phyloP scores from a whole-genome alignment of 1,139 yeast species.

The Yamadazyma dushanensis region DNA sequence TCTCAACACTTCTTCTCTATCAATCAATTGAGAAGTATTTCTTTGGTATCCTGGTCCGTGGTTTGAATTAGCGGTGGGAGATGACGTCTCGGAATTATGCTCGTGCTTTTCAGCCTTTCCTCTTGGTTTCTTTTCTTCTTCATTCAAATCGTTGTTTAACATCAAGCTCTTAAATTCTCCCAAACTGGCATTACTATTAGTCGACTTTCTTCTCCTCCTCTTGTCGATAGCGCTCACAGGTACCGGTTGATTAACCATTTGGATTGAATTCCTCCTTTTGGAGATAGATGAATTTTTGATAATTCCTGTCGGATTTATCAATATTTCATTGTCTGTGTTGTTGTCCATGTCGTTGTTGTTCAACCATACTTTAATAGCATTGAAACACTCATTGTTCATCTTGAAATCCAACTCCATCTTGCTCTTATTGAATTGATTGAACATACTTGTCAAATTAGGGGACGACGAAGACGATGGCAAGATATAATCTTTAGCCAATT shows the following conservation, averaged over 20 bases:
- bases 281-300: slow-evolving; percentile 13
- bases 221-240: slow-evolving; percentile 10
- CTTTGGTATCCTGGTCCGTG: slow-evolving; percentile 3
- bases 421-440: slow-evolving; percentile 4
- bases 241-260: slow-evolving; percentile 13
- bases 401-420: slow-evolving; percentile 26
- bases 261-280: slow-evolving; percentile 27
- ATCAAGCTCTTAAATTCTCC: slow-evolving; percentile 8
- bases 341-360: slow-evolving; percentile 21
- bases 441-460: slow-evolving; percentile 13
- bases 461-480: slow-evolving; percentile 18
- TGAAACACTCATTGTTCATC: slow-evolving; percentile 43
- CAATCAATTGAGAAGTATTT: slow-evolving; percentile 5
- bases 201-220: slow-evolving; percentile 16
- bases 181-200: slow-evolving; percentile 7
- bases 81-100: not conserved
- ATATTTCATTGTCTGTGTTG: slow-evolving; percentile 18
- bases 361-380: slow-evolving; percentile 41
- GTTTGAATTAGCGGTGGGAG: not conserved
- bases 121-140: slow-evolving; percentile 2
- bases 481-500: slow-evolving; percentile 10
- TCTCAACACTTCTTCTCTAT: slow-evolving; percentile 6
- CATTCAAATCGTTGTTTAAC: slow-evolving; percentile 6
- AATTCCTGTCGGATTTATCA: slow-evolving; percentile 28
- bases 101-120: not conserved